Evolutionary conservation across 2,329 filamentous ascomycete species (phyloP), one percentile per base, ranked within the genome.

Genomic region (Xylariaceae sp.): DNA sequence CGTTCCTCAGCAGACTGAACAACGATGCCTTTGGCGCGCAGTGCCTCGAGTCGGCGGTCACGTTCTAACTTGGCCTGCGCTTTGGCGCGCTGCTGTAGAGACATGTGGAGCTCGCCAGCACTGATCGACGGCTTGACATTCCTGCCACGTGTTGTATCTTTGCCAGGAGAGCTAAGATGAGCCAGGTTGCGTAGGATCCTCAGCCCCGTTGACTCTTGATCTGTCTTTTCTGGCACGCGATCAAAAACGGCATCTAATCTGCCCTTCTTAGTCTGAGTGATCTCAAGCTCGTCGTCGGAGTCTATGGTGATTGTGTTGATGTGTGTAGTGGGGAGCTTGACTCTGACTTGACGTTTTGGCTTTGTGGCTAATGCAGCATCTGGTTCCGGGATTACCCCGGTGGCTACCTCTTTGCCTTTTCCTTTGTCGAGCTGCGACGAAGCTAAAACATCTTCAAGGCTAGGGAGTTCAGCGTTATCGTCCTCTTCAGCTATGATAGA

Each of bases 1-100:
- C 89, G 83, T 66, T 99, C 91, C 68, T 96, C 92, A 2, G 85
- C 82, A 0, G 89, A 96, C 66, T 91, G 86, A 15, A 97, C 76
- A 19, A 86, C 74, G 22, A 96, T 78, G 7, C 94, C 94, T 68
- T 87, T 90, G 11, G 86, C 85, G 61, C 81, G 83, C 38, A 99
- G 77, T 58, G 85, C 78, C 48, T 89, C 83, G 17, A 97, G 78
- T 48, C 86, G 86, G 58, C 89, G 85, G 52, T 89, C 82, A 46
- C 89, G 84, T 66, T 94, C 90, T 39, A 80, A 70, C 52, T 83
- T 83, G 40, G 90, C 91, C 68, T 99, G 94, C 52, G 86, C 78
- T 40, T 89, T 83, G 6, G 90, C 90, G 53, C 85, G 84, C 56
- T 82, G 80, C 35, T 86, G 76, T 7, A 97, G 72, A 32, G 75